Conservation (phyloP, 768 basidiomycete genomes). For the Pleurotus giganteus region DNA sequence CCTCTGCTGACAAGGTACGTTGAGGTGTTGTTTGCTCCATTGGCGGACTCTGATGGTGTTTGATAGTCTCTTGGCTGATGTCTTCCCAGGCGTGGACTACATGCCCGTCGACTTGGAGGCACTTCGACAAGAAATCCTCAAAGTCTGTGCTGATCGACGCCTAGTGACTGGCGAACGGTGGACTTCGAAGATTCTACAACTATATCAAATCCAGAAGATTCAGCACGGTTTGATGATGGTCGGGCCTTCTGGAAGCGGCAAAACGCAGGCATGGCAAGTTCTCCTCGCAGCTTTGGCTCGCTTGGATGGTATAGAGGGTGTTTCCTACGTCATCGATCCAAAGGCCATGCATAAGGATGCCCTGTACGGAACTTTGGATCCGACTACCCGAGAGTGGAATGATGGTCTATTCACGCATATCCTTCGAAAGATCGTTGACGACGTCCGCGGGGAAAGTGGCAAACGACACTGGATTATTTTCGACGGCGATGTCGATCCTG, state of each 20-base stretch:
- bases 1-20: slow-evolving; percentile 84
- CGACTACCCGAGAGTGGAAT: slow-evolving; percentile 98
- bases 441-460: slow-evolving; percentile 94
- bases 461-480: slow-evolving; percentile 99
- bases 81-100: slow-evolving; percentile 96
- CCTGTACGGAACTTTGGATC: slow-evolving; percentile 94
- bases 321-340: slow-evolving; percentile 96
- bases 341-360: slow-evolving; percentile 99
- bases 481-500: slow-evolving; percentile 98
- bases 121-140: slow-evolving; percentile 79
- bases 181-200: slow-evolving; percentile 93
- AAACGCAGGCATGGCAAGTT: slow-evolving; percentile 96
- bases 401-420: slow-evolving; percentile 98
- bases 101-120: slow-evolving; percentile 84
- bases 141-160: slow-evolving; percentile 83
- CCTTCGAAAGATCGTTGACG: slow-evolving; percentile 95
- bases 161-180: slow-evolving; percentile 86
- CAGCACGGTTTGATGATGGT: slow-evolving; percentile 99
- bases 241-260: slow-evolving; percentile 94
- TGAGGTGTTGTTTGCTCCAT: background rate
- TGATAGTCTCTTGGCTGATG: slow-evolving; percentile 84
- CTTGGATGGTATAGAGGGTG: slow-evolving; percentile 88
- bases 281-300: slow-evolving; percentile 87
- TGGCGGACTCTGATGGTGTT: background rate
- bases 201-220: slow-evolving; percentile 99